Percentiles rank a stretch among this genome's conserved stretches.
phyloP scores from a whole-genome alignment of 164 flowering plant species.

The Berberis vulgaris region DNA sequence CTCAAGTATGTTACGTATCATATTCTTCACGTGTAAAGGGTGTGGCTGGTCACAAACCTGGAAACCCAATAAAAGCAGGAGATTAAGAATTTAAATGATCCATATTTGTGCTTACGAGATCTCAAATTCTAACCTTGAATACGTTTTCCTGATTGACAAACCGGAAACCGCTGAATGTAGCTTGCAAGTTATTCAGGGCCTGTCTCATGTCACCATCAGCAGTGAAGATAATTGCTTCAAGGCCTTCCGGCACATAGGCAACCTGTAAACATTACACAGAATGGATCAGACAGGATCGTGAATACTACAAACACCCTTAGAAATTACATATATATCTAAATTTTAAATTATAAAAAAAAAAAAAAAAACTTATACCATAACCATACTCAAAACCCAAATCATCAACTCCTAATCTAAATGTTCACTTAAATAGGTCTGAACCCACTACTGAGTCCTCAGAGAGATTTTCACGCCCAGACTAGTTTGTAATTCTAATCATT shows the following conservation, averaged over 20 bases:
- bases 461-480: too few species aligned
- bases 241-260: slow-evolving; percentile 89
- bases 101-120: too few species aligned
- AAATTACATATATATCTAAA: too few species aligned
- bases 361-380: too few species aligned
- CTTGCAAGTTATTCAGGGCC: slow-evolving; percentile 95
- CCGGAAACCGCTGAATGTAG: slow-evolving; percentile 87
- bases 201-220: slow-evolving; percentile 99
- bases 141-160: slow-evolving; percentile 97
- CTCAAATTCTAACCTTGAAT: slow-evolving; percentile 58
- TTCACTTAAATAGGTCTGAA: too few species aligned
- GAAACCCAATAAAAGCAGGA: background rate
- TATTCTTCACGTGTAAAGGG: slow-evolving; percentile 91
- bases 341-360: too few species aligned
- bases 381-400: too few species aligned
- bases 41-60: slow-evolving; percentile 99
- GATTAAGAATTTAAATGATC: too few species aligned
- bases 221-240: slow-evolving; percentile 96
- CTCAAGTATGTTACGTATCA: slow-evolving; percentile 74
- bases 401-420: too few species aligned
- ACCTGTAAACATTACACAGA: slow-evolving; percentile 44
- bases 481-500: too few species aligned
- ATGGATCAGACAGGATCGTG: background rate
- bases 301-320: too few species aligned
- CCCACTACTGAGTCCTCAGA: too few species aligned